phyloP scores from a whole-genome alignment of 164 flowering plant genomes.

The Kalanchoe fedtschenkoi region DNA sequence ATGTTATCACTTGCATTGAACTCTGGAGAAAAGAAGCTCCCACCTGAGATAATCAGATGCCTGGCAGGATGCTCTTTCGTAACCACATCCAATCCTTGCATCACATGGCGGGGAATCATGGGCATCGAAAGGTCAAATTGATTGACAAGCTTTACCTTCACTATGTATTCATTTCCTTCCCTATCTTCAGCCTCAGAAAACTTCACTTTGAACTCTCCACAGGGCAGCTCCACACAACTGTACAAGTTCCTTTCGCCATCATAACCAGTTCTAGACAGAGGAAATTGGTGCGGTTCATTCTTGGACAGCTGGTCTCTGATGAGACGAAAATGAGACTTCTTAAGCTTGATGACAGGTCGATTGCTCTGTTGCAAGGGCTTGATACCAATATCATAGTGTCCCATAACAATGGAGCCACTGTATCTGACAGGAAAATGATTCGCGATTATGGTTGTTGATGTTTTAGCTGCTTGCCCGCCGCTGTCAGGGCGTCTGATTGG shows the following conservation, averaged over 20 bases:
- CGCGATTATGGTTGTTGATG: conserved; percentile 17
- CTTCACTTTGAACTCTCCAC: conserved; percentile 31
- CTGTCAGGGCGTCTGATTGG: conserved; percentile 42
- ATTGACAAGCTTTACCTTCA: conserved; percentile 37
- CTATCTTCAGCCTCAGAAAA: conserved; percentile 29
- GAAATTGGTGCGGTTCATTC: conserved; percentile 15
- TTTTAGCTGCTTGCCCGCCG: conserved; percentile 21
- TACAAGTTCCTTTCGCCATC: conserved; percentile 63
- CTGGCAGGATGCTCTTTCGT: conserved; percentile 54
- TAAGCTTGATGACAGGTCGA: conserved; percentile 17
- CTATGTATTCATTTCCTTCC: conserved; percentile 13
- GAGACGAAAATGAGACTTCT: conserved; percentile 19
- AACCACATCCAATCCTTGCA: conserved; percentile 70
- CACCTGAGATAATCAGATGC: conserved; percentile 28
- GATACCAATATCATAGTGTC: conserved; percentile 40
- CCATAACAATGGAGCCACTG: conserved; percentile 15
- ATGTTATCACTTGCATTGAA: conserved; percentile 20
- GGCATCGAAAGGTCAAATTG: conserved; percentile 21
- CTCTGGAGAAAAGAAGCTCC: conserved; percentile 24
- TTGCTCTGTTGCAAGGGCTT: conserved; percentile 15
- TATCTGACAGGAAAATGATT: conserved; percentile 42
- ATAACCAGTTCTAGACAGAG: conserved; percentile 31
- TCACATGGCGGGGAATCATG: conserved; percentile 38
- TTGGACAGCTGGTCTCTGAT: conserved; percentile 27
- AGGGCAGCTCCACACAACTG: conserved; percentile 40